Percentiles rank a stretch among this genome's conserved stretches.
phyloP scores from a whole-genome alignment of 257 asterid species.

The Solanum gracilifrons region DNA sequence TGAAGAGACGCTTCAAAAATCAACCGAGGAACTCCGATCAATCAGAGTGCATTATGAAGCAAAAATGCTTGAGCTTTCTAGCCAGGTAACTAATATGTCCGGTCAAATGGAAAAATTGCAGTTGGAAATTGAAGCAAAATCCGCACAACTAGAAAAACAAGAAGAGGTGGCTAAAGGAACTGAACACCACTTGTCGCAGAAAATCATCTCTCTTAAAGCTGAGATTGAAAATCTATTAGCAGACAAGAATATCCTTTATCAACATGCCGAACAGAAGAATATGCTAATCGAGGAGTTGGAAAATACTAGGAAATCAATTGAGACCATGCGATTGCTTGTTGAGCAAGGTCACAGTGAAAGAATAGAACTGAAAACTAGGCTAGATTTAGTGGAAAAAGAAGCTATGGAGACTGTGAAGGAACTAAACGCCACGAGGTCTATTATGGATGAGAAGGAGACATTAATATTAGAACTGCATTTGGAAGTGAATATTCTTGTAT shows the following conservation, averaged over 20 bases:
- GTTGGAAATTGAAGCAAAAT: conserved; percentile 32
- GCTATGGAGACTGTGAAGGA: conserved; percentile 30
- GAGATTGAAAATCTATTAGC: neutral
- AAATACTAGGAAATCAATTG: conserved; percentile 24
- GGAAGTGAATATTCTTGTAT: conserved; percentile 40
- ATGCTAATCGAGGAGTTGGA: conserved; percentile 34
- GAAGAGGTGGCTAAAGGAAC: conserved; percentile 12
- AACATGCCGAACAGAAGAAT: conserved; percentile 31
- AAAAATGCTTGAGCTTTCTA: conserved; percentile 39
- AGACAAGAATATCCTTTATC: conserved; percentile 12
- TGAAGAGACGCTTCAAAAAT: conserved; percentile 46
- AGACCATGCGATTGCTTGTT: conserved; percentile 35
- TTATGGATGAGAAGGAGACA: conserved; percentile 46
- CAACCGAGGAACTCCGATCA: conserved; percentile 36
- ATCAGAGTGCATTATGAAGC: conserved; percentile 32
- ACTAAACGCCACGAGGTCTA: conserved; percentile 18
- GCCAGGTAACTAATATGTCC: conserved; percentile 25
- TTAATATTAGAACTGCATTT: conserved; percentile 24
- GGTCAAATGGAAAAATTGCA: conserved; percentile 33
- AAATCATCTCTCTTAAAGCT: neutral
- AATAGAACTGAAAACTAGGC: conserved; percentile 32
- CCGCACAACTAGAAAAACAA: conserved; percentile 39
- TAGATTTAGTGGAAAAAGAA: conserved; percentile 23
- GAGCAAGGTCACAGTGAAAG: conserved; percentile 36
- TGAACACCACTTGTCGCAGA: neutral